phyloP scores from a whole-genome alignment of 1,139 yeast genomes.

The Sugiyamaella neomexicana region DNA sequence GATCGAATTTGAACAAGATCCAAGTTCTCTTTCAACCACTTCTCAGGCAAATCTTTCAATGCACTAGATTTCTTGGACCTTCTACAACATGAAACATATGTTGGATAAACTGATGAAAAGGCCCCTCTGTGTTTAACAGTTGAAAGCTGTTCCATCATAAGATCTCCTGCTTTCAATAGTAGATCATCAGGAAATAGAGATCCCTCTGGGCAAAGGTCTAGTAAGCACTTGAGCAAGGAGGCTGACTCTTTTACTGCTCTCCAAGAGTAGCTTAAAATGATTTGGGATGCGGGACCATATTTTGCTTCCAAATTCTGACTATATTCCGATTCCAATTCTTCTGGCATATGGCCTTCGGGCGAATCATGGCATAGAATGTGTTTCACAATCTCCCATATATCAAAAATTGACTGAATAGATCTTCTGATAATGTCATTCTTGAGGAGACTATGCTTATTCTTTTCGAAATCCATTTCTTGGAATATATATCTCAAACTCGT shows the following conservation, averaged over 20 bases:
- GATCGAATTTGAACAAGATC: slow-evolving; percentile 54
- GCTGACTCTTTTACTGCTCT: slow-evolving; percentile 80
- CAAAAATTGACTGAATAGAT: slow-evolving; percentile 36
- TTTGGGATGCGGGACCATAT: slow-evolving; percentile 58
- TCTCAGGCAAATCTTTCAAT: slow-evolving; percentile 41
- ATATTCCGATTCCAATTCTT: slow-evolving; percentile 43
- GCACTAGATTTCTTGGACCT: slow-evolving; percentile 48
- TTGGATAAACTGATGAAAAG: slow-evolving; percentile 80
- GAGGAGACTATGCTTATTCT: slow-evolving; percentile 6
- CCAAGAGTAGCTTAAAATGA: slow-evolving; percentile 77
- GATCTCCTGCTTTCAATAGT: slow-evolving; percentile 49
- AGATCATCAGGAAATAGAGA: slow-evolving; percentile 31
- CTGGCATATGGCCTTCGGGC: slow-evolving; percentile 61
- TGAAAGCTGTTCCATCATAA: slow-evolving; percentile 65
- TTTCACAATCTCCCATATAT: slow-evolving; percentile 56
- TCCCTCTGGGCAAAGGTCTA: slow-evolving; percentile 37
- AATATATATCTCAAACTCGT: slow-evolving; percentile 56
- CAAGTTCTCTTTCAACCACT: slow-evolving; percentile 60
- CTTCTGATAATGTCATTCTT: slow-evolving; percentile 24
- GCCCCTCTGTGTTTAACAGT: slow-evolving; percentile 88
- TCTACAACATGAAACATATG: slow-evolving; percentile 63
- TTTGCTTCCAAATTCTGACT: slow-evolving; percentile 41
- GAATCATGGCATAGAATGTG: slow-evolving; percentile 65
- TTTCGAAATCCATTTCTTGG: slow-evolving; percentile 31
- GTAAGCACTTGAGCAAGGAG: slow-evolving; percentile 49